phyloP scores from a whole-genome alignment of 1,139 yeast genomes.

The Kodamaea derodonti region DNA sequence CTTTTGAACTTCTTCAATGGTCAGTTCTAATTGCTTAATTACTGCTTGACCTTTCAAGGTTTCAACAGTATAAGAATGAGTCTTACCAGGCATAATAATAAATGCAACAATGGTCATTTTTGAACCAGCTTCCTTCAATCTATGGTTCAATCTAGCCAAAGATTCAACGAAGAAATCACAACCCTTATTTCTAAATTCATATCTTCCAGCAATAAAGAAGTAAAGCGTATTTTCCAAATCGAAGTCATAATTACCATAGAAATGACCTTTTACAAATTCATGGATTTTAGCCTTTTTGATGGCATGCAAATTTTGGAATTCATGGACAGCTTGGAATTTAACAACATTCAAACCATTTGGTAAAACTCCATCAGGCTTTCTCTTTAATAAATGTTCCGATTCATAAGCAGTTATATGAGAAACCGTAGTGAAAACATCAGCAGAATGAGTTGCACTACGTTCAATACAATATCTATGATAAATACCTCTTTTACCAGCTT shows the following conservation, averaged over 20 bases:
- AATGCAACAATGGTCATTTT: slow-evolving; percentile 96
- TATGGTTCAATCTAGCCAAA: slow-evolving; percentile 86
- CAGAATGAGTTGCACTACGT: slow-evolving; percentile 92
- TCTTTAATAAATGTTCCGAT: slow-evolving; percentile 84
- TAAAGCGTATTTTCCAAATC: slow-evolving; percentile 91
- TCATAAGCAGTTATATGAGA: slow-evolving; percentile 96
- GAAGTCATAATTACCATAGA: slow-evolving; percentile 94
- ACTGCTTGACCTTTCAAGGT: slow-evolving; percentile 96
- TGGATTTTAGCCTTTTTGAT: slow-evolving; percentile 85
- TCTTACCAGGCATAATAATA: slow-evolving; percentile 95
- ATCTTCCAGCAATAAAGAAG: slow-evolving; percentile 95
- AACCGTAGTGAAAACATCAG: slow-evolving; percentile 96
- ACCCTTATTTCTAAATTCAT: slow-evolving; percentile 95
- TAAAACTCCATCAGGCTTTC: slow-evolving; percentile 96
- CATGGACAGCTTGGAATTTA: slow-evolving; percentile 96
- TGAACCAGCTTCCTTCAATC: slow-evolving; percentile 75
- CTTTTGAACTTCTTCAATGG: slow-evolving; percentile 85
- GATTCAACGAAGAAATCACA: slow-evolving; percentile 94
- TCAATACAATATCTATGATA: slow-evolving; percentile 97
- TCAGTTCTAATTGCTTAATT: slow-evolving; percentile 82
- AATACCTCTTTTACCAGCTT: slow-evolving; percentile 96
- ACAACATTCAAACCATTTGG: slow-evolving; percentile 96
- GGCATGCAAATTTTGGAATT: slow-evolving; percentile 95
- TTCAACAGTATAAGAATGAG: slow-evolving; percentile 91
- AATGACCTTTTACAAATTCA: slow-evolving; percentile 94